Evolutionary conservation across 768 basidiomycete species (phyloP).

Genomic region (Serendipita vermifera): DNA sequence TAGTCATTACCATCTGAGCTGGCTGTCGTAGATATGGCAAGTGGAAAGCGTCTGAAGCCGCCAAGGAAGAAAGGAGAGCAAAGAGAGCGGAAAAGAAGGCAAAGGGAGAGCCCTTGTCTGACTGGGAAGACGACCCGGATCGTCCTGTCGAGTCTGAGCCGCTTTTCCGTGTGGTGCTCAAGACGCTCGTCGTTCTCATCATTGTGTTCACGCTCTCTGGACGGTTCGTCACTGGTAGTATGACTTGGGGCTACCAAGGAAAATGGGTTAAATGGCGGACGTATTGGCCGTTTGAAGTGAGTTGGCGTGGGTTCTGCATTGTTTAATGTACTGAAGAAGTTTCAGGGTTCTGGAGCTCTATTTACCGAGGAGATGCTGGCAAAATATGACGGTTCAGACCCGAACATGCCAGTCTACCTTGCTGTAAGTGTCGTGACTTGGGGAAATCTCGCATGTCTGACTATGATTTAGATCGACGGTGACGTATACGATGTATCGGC

Average conservation of each 20-base stretch:
- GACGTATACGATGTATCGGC: slow-evolving; percentile 88
- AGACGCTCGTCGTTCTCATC: slow-evolving; percentile 47
- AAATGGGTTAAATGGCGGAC: slow-evolving; percentile 48
- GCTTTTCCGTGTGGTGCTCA: slow-evolving; percentile 47
- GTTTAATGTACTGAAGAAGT: slow-evolving; percentile 13
- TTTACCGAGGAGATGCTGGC: slow-evolving; percentile 64
- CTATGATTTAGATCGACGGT: slow-evolving; percentile 57
- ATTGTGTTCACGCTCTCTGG: slow-evolving; percentile 49
- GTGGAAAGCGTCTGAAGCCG: slow-evolving; percentile 39
- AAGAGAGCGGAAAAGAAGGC: slow-evolving; percentile 56
- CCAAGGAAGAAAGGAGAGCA: slow-evolving; percentile 49
- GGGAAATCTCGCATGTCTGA: slow-evolving; percentile 12
- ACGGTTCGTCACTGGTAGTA: slow-evolving; percentile 79
- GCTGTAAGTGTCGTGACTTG: slow-evolving; percentile 41
- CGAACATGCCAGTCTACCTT: slow-evolving; percentile 61
- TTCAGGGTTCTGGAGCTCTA: slow-evolving; percentile 45
- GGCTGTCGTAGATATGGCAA: slow-evolving; percentile 17
- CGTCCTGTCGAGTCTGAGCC: slow-evolving; percentile 10
- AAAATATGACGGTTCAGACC: slow-evolving; percentile 55
- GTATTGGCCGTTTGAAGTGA: slow-evolving; percentile 42
- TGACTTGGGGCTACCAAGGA: slow-evolving; percentile 67
- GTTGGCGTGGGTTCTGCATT: slow-evolving; percentile 14
- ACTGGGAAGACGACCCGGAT: slow-evolving; percentile 58
- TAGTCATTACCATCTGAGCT: not conserved
- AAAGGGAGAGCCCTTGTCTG: slow-evolving; percentile 56